Conservation (phyloP, 345 rosid genomes). For the Corymbia maculata region DNA sequence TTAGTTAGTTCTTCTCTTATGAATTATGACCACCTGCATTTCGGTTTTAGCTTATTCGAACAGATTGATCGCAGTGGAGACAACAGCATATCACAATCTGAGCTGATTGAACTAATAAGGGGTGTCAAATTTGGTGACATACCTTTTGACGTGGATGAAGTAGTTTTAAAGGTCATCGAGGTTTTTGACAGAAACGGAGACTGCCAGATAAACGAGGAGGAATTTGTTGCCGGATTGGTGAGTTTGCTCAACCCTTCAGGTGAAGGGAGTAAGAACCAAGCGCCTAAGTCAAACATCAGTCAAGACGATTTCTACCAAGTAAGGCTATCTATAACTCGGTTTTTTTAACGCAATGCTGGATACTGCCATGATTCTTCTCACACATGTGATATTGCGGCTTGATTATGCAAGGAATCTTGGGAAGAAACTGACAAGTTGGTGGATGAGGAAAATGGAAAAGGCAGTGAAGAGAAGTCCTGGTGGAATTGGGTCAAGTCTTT, state of each 20-base stretch:
- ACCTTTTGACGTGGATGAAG: conserved; percentile 11
- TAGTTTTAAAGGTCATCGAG: conserved; percentile 5
- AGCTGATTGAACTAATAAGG: conserved; percentile 8
- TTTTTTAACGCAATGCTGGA: background rate
- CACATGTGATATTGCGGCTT: background rate
- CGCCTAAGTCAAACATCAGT: background rate
- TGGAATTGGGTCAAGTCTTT: conserved; percentile 7
- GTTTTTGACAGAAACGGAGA: conserved; percentile 13
- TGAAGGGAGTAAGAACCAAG: background rate
- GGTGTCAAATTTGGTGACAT: conserved; percentile 8
- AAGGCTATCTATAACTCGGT: background rate
- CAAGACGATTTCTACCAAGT: conserved; percentile 4
- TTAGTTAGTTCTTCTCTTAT: background rate
- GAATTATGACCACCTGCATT: background rate
- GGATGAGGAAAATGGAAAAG: background rate
- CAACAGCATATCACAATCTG: conserved; percentile 6
- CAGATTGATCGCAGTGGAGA: conserved; percentile 6
- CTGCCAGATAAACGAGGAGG: conserved; percentile 6
- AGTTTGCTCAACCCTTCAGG: background rate
- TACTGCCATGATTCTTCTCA: background rate
- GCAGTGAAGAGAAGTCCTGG: background rate
- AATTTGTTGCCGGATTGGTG: conserved; percentile 11
- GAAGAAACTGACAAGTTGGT: conserved; percentile 16
- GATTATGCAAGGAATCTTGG: conserved; percentile 2
- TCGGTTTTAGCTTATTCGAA: conserved; percentile 11